Base-by-base conservation (phyloP, 768 basidiomycete genomes). In the Naganishia vishniacii region DNA sequence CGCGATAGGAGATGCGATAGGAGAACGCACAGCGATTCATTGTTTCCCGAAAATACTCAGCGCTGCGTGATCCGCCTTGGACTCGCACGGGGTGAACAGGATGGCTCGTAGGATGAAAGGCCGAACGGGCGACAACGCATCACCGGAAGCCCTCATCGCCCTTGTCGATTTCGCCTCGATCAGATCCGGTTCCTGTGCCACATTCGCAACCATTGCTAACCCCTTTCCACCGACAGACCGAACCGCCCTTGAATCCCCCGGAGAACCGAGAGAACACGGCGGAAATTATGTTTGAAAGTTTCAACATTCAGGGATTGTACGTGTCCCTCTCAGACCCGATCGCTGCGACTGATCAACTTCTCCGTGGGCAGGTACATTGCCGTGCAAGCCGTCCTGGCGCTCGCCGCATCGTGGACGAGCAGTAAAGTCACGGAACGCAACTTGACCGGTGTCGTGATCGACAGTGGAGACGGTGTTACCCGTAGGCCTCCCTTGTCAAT, bases 261-360 rank as follows among this genome's bases (percentile, higher is more conserved):
- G 95, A 99, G 81, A 99, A 98, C 81, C 83, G 95, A 71, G 95
- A 99, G 79, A 94, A 94, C 78, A 98, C 94, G 0, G 95, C 95
- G 20, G 94, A 98, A 76, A 98, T 98, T 80, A 97, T 99, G 84
- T 99, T 98, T 78, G 95, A 99, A 80, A 94, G 91, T 0, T 99
- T 99, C 85, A 98, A 98, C 79, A 93, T 97, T 80, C 89, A 92
- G 75, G 94, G 94, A 23, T 83, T 97, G 46, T 74, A 45, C 69
- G 74, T 68, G 12, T 31, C 45, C 25, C 2, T 45, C 23, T 44
- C 16, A 25, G 28, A 28, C 61, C 59, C 29, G 7, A 13, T 60
- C 28, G 48, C 44, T 42, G 4, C 28, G n/a, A n/a, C n/a, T n/a
- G n/a, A n/a, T 37, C 48, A 18, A n/a, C 66, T 28, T 23, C 28